A percentile compares a stretch with the other conserved stretches of the same genome.
These are phyloP conservation scores for Conringia planisiliqua DNA, from an alignment of 345 rosid species.

Conservation along the genomic window DNA sequence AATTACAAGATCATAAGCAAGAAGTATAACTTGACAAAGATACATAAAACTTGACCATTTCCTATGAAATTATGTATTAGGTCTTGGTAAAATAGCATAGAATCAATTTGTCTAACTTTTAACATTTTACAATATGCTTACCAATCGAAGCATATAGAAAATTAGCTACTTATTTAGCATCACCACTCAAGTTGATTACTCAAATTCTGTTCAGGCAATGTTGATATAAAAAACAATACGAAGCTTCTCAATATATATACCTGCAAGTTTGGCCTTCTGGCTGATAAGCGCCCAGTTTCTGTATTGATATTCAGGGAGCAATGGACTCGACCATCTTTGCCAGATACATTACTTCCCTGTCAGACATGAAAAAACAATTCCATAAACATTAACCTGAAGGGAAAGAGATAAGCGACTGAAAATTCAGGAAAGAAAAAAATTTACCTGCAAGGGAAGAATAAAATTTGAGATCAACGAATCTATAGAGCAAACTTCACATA, in stretches of 20 bases:
- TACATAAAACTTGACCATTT: not conserved
- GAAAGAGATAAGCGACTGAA: not conserved
- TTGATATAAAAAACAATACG: not conserved
- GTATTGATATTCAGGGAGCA: conserved; percentile 97
- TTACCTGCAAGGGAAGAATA: conserved; percentile 92
- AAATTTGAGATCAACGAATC: conserved; percentile 92
- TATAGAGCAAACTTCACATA: conserved; percentile 90
- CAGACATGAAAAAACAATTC: not conserved
- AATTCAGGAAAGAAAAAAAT: not conserved
- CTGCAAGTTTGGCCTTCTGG: conserved; percentile 97
- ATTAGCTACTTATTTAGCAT: not conserved
- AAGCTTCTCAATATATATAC: conserved; percentile 29
- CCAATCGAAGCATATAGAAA: not conserved
- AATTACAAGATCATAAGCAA: not conserved
- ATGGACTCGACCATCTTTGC: conserved; percentile 84
- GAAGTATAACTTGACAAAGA: not conserved
- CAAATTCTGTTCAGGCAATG: not conserved
- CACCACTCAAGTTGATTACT: not conserved
- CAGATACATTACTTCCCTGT: conserved; percentile 78
- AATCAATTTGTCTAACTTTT: not conserved
- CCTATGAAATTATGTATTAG: not conserved
- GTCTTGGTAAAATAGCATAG: not conserved
- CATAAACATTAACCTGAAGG: not conserved
- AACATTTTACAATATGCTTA: not conserved
- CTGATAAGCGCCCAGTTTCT: conserved; percentile 97